Evolutionary conservation across 2,329 filamentous ascomycete genomes (phyloP).

Genomic region (Pestalotiopsis sp.): DNA sequence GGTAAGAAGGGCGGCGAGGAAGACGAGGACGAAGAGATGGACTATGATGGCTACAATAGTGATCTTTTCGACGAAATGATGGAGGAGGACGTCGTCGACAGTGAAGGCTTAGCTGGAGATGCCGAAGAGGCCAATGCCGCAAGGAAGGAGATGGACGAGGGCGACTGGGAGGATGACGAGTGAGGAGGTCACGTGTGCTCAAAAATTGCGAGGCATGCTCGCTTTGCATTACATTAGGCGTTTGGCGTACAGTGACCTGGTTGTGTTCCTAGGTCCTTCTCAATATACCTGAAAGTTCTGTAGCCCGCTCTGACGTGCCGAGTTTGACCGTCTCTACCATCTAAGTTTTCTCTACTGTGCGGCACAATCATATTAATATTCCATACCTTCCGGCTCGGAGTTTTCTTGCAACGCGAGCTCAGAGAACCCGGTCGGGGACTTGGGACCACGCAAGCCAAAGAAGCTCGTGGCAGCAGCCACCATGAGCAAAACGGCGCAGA

Average conservation of each 20-base stretch:
- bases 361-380: background rate
- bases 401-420: background rate
- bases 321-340: background rate
- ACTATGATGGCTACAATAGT: constrained; percentile 44
- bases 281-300: background rate
- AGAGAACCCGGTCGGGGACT: background rate
- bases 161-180: constrained; percentile 28
- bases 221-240: constrained; percentile 5
- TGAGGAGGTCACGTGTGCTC: background rate
- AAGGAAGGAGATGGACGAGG: constrained; percentile 56
- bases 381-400: background rate
- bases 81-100: constrained; percentile 54
- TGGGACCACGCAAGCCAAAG: constrained; percentile 14
- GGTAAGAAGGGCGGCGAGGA: constrained; percentile 37
- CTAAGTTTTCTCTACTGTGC: background rate
- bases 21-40: constrained; percentile 39
- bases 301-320: background rate
- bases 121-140: constrained; percentile 52
- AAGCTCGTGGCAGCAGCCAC: constrained; percentile 21
- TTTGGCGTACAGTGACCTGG: background rate
- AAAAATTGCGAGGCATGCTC: background rate
- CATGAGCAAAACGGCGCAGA: constrained; percentile 25
- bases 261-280: background rate
- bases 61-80: constrained; percentile 44
- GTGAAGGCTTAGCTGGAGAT: constrained; percentile 52